A percentile compares a stretch with the other conserved stretches of the same genome.
Evolutionary conservation across 495 filamentous ascomycete genomes (phyloP).

Genomic region (Talaromyces liani): DNA sequence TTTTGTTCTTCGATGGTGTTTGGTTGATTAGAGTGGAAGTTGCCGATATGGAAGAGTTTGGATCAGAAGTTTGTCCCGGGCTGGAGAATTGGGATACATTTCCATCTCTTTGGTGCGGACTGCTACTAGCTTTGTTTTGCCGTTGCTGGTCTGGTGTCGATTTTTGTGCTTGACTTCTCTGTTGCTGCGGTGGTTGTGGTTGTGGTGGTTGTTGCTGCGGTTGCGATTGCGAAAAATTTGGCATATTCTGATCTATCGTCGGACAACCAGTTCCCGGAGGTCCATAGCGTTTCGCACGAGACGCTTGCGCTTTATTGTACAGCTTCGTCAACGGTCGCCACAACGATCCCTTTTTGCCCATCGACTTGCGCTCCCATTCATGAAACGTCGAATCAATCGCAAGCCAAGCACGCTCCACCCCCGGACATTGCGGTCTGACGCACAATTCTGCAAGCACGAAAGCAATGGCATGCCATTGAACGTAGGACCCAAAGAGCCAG

Average conservation of each 20-base stretch:
- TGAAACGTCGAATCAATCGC: constrained; percentile 58
- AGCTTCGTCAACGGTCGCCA: constrained; percentile 71
- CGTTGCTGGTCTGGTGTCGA: not conserved
- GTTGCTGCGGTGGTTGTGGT: not conserved
- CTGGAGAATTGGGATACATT: not conserved
- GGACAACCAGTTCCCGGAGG: constrained; percentile 13
- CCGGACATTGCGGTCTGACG: constrained; percentile 56
- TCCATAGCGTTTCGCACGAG: constrained; percentile 24
- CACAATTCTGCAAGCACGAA: constrained; percentile 70
- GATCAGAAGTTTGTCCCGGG: not conserved
- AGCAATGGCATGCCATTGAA: constrained; percentile 75
- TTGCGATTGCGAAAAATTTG: not conserved
- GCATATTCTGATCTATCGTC: not conserved
- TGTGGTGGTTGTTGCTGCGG: not conserved
- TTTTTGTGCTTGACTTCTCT: not conserved
- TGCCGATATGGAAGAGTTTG: not conserved
- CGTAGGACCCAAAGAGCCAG: constrained; percentile 78
- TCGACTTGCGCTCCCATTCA: constrained; percentile 41
- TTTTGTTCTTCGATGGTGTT: not conserved
- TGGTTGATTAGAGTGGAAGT: not conserved
- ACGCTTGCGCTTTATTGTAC: constrained; percentile 53
- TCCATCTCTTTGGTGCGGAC: not conserved
- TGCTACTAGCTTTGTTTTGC: not conserved
- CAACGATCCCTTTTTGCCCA: constrained; percentile 54
- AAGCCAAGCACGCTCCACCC: constrained; percentile 76